phyloP scores from a whole-genome alignment of 305 asterid genomes.

The Ilex paraguariensis region DNA sequence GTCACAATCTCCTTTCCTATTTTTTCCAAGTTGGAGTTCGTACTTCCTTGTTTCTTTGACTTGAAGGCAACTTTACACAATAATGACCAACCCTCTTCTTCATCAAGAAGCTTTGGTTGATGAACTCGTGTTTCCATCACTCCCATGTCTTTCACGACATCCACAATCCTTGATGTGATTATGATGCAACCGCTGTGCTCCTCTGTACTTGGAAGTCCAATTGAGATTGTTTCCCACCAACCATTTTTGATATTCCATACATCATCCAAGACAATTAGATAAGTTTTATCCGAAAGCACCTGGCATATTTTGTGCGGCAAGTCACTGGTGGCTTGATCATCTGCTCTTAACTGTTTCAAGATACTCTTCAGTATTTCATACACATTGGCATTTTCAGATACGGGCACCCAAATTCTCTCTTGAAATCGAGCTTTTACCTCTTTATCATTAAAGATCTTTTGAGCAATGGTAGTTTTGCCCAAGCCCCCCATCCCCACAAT shows the following conservation, averaged over 20 bases:
- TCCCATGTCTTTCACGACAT: conserved; percentile 15
- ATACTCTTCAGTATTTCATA: conserved; percentile 16
- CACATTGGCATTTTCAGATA: conserved; percentile 20
- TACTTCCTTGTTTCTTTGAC: conserved; percentile 1
- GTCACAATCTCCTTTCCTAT: conserved; percentile 19
- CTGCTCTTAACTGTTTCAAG: conserved; percentile 11
- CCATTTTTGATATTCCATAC: conserved; percentile 23
- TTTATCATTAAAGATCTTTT: conserved; percentile 13
- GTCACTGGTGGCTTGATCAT: conserved; percentile 9
- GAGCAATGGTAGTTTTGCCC: conserved; percentile 28
- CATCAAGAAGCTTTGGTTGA: conserved; percentile 14
- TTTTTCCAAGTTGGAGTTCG: conserved; percentile 2
- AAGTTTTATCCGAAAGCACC: conserved; percentile 9
- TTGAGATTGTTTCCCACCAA: conserved; percentile 20
- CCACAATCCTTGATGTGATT: conserved; percentile 18
- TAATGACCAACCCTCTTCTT: conserved; percentile 15
- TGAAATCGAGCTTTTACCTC: conserved; percentile 4
- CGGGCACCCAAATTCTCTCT: conserved; percentile 22
- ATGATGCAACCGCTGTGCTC: conserved; percentile 21
- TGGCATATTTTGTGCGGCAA: conserved; percentile 11
- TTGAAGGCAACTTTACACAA: conserved; percentile 17
- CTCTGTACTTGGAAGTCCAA: conserved; percentile 9
- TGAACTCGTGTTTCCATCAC: conserved; percentile 2
- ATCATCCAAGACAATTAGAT: conserved; percentile 24
- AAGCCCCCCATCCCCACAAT: conserved; percentile 28